Base-by-base conservation (phyloP, 2,329 filamentous ascomycete species). In the Pseudopithomyces chartarum region DNA sequence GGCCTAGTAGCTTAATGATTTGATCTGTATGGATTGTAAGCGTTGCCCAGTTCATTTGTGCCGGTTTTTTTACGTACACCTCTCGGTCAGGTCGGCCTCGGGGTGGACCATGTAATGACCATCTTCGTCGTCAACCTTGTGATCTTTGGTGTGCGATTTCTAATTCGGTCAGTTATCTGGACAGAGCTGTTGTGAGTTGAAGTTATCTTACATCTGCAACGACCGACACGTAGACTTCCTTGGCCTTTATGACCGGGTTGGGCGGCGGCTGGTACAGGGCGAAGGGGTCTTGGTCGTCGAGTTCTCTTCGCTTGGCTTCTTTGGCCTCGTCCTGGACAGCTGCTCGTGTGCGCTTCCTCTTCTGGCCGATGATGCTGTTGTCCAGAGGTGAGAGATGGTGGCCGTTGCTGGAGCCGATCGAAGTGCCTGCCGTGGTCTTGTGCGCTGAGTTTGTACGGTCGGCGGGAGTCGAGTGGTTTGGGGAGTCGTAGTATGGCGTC, bases 101-200 rank as follows among this genome's bases (percentile, higher is more conserved):
- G 93, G 90, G 1, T 90, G 87, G 20, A 99, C 93, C 65, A 98
- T 92, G 73, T 97, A 99, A 76, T 99, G 95, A 5, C 95, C 95
- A 68, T 99, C 95, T 44, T 97, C 92, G 64, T 99, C 95, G 69
- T 99, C 95, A 43, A 95, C 89, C 73, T 96, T 95, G 65, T 88
- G 82, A 63, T 87, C 76, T 56, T 82, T 80, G 47, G 73, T 68
- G 61, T 77, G 79, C 3, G 77, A 73, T 58, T 78, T 80, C 81
- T 85, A 60, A 34, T 22, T 15, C 20, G 44, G 11, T 15, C 19
- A 45, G 52, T 29, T 36, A 4, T 33, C 22, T 17, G 33, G 17
- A 38, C 15, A 44, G 32, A 19, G 4, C n/a, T 34, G 47, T 38
- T 33, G 22, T 33, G n/a, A 36, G 29, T 23, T 32, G 38, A n/a